Evolutionary conservation across 148 eudicot species (phyloP).

Genomic region (Vaccinium corymbosum): DNA sequence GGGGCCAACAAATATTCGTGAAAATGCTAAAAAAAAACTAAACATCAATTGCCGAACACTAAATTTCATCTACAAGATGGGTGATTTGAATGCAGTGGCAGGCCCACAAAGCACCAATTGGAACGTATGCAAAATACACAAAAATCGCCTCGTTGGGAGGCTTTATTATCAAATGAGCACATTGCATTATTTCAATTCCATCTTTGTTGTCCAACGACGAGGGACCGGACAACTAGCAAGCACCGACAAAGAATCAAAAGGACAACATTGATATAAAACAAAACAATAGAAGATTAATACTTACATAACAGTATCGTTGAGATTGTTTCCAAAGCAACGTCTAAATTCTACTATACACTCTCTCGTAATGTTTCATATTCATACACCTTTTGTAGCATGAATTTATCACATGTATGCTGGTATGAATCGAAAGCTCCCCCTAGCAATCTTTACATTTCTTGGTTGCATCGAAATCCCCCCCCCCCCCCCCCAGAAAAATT

Average conservation of each 20-base stretch:
- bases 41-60: too few species aligned
- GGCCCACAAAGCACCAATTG: too few species aligned
- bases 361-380: background rate
- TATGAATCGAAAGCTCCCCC: slow-evolving; percentile 1
- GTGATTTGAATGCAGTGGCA: too few species aligned
- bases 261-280: background rate
- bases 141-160: background rate
- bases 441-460: slow-evolving; percentile 7
- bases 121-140: too few species aligned
- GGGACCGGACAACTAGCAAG: background rate
- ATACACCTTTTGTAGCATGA: background rate
- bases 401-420: background rate
- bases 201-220: background rate
- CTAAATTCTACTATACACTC: slow-evolving; percentile 11
- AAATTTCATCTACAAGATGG: too few species aligned
- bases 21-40: too few species aligned
- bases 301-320: background rate
- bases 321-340: background rate
- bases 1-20: too few species aligned
- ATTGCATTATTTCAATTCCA: background rate
- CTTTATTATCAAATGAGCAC: background rate
- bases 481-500: background rate
- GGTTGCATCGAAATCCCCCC: background rate
- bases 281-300: background rate
- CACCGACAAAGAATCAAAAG: background rate